Evolutionary conservation across 805 yeast species (phyloP).

Genomic region (Kodamaea sagamina): DNA sequence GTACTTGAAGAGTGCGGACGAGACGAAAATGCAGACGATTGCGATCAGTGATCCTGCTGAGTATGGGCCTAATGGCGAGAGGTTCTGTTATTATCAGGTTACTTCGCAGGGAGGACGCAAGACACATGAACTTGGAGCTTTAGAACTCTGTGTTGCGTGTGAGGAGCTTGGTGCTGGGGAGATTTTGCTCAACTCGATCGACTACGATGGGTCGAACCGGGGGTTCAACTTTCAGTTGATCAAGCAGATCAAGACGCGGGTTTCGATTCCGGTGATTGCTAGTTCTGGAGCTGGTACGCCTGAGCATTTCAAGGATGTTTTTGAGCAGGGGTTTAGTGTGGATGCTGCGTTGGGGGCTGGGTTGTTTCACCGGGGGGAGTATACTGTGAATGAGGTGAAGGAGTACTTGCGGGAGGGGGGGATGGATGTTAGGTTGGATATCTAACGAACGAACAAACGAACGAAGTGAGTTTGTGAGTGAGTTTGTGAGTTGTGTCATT

Average conservation of each 20-base stretch:
- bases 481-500: too few species aligned
- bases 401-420: slow-evolving; percentile 51
- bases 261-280: slow-evolving; percentile 91
- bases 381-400: slow-evolving; percentile 83
- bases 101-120: slow-evolving; percentile 97
- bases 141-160: slow-evolving; percentile 83
- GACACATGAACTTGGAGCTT: slow-evolving; percentile 80
- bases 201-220: slow-evolving; percentile 93
- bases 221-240: slow-evolving; percentile 91
- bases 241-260: slow-evolving; percentile 71
- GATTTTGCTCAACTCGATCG: slow-evolving; percentile 88
- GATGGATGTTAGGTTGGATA: slow-evolving; percentile 73
- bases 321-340: slow-evolving; percentile 66
- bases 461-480: too few species aligned
- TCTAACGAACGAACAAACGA: too few species aligned
- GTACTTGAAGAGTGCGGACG: slow-evolving; percentile 64
- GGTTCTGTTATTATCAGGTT: slow-evolving; percentile 90
- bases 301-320: slow-evolving; percentile 85
- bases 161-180: slow-evolving; percentile 97
- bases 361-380: slow-evolving; percentile 95
- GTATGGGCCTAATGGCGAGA: slow-evolving; percentile 84
- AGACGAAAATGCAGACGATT: slow-evolving; percentile 63
- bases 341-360: slow-evolving; percentile 99
- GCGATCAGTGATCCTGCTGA: slow-evolving; percentile 52
- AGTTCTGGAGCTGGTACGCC: slow-evolving; percentile 98